Evolutionary conservation across 495 filamentous ascomycete species (phyloP).

Genomic region (Pseudoneurospora amorphoporcata): DNA sequence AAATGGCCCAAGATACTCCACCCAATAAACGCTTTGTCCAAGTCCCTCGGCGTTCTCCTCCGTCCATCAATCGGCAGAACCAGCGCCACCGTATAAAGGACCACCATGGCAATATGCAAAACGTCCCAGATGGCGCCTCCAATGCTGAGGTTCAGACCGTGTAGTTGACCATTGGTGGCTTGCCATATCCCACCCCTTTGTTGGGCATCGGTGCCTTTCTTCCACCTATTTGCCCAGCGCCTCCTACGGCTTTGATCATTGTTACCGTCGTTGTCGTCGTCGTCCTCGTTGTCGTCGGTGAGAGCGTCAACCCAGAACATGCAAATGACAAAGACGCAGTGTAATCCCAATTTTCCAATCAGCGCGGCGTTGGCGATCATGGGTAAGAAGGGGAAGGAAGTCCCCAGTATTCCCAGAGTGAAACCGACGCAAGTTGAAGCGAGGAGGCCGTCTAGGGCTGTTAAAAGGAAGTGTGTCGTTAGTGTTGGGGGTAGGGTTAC

Average conservation of each 20-base stretch:
- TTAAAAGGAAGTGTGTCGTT: slow-evolving; percentile 9
- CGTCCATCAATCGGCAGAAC: background rate
- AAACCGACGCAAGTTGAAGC: slow-evolving; percentile 12
- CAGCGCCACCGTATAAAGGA: slow-evolving; percentile 5
- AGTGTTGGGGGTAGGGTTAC: slow-evolving; percentile 5
- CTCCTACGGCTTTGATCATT: background rate
- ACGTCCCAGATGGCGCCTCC: slow-evolving; percentile 12
- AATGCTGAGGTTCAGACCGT: background rate
- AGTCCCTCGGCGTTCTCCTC: background rate
- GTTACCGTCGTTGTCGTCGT: background rate
- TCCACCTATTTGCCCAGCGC: background rate
- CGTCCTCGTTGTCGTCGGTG: background rate
- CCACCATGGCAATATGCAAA: slow-evolving; percentile 10
- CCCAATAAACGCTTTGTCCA: slow-evolving; percentile 13
- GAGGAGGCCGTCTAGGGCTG: slow-evolving; percentile 17
- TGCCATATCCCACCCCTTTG: background rate
- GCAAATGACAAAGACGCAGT: slow-evolving; percentile 11
- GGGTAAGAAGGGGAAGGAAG: slow-evolving; percentile 5
- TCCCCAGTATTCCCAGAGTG: slow-evolving; percentile 11
- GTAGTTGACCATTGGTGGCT: background rate
- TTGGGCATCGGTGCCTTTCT: background rate
- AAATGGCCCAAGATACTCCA: slow-evolving; percentile 13
- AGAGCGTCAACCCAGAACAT: slow-evolving; percentile 2
- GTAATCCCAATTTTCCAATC: slow-evolving; percentile 9
- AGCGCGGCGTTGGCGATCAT: slow-evolving; percentile 4